Percentiles rank a stretch among this genome's conserved stretches.
Evolutionary conservation across 305 asterid genomes (phyloP).

Genomic region (Fraxinus sp.): DNA sequence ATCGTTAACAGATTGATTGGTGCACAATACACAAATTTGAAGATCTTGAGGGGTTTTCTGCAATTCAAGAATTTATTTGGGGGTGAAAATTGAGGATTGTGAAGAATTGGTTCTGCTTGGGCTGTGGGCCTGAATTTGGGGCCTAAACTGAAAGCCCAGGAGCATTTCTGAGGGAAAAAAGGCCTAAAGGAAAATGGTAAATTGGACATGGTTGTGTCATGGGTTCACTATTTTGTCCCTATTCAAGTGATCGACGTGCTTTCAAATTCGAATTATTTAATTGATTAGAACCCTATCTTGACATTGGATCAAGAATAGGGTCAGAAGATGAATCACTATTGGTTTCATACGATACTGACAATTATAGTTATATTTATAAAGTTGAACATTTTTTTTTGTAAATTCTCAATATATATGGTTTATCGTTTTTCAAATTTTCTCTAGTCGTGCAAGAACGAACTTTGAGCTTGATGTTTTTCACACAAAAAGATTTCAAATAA

Average conservation of each 20-base stretch:
- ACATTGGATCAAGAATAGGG: neutral
- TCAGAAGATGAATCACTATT: neutral
- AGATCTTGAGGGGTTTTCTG: slow-evolving; percentile 7
- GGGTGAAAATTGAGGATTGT: neutral
- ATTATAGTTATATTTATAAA: no score
- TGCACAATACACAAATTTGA: neutral
- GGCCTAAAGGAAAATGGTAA: no score
- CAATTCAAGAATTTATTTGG: neutral
- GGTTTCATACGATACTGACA: no score
- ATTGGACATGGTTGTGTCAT: no score
- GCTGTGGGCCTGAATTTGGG: neutral
- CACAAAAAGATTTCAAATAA: no score
- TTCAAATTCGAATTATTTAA: no score
- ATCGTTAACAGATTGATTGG: slow-evolving; percentile 20
- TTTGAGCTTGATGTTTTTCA: no score
- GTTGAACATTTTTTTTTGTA: no score
- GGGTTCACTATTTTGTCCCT: no score
- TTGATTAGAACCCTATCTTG: neutral
- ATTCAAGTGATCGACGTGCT: no score
- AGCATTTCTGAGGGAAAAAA: neutral
- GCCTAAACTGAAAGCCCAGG: neutral
- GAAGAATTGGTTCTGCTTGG: neutral
- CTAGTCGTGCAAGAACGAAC: neutral
- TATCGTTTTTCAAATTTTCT: neutral
- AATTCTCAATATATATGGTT: no score